phyloP scores from a whole-genome alignment of 2,329 filamentous ascomycete species.

The Trichoderma sp. region DNA sequence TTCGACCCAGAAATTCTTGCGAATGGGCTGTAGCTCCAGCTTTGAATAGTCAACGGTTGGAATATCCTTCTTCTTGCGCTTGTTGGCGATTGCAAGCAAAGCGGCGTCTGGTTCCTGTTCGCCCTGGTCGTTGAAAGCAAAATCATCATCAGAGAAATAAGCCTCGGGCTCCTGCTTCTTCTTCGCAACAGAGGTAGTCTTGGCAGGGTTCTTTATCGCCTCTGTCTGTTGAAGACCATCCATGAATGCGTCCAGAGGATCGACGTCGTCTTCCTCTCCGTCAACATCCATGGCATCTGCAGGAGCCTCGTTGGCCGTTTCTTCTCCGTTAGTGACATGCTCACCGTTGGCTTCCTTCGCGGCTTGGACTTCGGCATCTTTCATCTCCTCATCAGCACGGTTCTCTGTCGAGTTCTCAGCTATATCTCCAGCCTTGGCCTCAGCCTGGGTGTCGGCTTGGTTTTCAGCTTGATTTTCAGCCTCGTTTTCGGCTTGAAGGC shows the following conservation, averaged over 20 bases:
- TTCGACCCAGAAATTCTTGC: constrained; percentile 94
- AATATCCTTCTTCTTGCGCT: constrained; percentile 94
- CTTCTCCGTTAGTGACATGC: constrained; percentile 5
- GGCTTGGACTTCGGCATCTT: constrained; percentile 31
- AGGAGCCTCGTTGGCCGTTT: constrained; percentile 3
- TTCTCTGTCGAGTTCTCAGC: constrained; percentile 35
- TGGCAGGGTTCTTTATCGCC: constrained; percentile 43
- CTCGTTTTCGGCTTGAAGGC: constrained; percentile 58
- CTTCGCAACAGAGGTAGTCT: constrained; percentile 41
- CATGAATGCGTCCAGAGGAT: constrained; percentile 98
- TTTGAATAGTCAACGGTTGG: constrained; percentile 85
- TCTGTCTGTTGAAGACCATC: constrained; percentile 63
- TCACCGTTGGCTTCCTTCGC: constrained; percentile 29
- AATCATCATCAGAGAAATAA: constrained; percentile 87
- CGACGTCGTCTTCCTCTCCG: constrained; percentile 63
- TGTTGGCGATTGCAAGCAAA: constrained; percentile 58
- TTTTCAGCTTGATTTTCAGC: constrained; percentile 30
- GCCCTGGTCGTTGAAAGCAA: constrained; percentile 54
- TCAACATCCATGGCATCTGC: constrained; percentile 61
- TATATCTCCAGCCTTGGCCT: constrained; percentile 43
- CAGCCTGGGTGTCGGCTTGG: constrained; percentile 44
- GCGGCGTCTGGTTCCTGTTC: constrained; percentile 50
- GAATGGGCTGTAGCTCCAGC: constrained; percentile 79
- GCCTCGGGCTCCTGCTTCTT: constrained; percentile 74
- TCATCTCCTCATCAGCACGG: constrained; percentile 42